These are phyloP conservation scores for Cercospora zeina DNA, from an alignment of 2,329 filamentous ascomycete species.

Conservation along the genomic window DNA sequence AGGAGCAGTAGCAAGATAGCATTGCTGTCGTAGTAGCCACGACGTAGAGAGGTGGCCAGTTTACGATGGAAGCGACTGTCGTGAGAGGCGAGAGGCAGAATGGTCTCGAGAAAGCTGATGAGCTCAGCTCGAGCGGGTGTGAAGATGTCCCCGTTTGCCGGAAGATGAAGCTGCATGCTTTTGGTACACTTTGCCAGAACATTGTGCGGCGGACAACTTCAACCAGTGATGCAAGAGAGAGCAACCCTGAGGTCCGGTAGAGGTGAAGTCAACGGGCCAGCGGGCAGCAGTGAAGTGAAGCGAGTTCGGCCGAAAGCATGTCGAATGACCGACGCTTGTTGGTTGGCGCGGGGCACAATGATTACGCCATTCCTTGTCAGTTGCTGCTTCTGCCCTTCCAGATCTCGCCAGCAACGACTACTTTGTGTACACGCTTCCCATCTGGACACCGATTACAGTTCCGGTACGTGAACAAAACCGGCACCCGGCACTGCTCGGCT, in stretches of 20 bases:
- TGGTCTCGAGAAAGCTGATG: neutral
- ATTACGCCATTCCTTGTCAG: conserved; percentile 6
- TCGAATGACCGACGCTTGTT: neutral
- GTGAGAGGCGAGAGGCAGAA: neutral
- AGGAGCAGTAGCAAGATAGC: conserved; percentile 11
- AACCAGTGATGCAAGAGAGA: too few species aligned
- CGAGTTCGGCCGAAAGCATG: neutral
- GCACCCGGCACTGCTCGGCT: conserved; percentile 7
- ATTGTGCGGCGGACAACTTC: too few species aligned
- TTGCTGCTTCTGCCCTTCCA: neutral
- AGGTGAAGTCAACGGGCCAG: neutral
- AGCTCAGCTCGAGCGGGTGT: neutral
- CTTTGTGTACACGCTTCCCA: neutral
- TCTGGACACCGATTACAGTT: neutral
- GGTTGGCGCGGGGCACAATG: neutral
- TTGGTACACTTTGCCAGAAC: conserved; percentile 9
- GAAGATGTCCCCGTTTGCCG: neutral
- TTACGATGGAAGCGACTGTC: neutral
- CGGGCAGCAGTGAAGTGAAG: conserved; percentile 1
- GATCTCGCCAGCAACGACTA: conserved; percentile 1
- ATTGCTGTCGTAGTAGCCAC: neutral
- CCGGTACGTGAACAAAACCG: neutral
- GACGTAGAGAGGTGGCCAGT: neutral
- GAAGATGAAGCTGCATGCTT: neutral
- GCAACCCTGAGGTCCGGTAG: too few species aligned